Conservation (phyloP, 176 grass and related monocot species). For the Oryza rufipogon region DNA sequence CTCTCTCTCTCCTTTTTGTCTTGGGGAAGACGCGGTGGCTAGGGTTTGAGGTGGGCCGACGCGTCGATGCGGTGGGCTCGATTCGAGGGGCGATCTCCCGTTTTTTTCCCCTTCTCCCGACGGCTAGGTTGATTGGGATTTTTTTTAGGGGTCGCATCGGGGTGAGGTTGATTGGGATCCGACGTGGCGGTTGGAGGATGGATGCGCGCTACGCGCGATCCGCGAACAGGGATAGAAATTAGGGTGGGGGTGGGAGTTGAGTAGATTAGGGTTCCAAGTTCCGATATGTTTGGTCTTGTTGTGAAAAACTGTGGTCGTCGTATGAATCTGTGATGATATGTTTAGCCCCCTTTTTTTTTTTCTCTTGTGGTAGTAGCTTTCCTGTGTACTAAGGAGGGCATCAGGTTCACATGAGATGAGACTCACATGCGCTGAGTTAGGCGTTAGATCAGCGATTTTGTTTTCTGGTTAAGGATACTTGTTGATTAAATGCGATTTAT, state of each 20-base stretch:
- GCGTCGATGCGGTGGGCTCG: background rate
- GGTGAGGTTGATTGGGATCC: background rate
- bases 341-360: too few species aligned
- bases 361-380: too few species aligned
- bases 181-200: background rate
- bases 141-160: background rate
- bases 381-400: too few species aligned
- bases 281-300: background rate
- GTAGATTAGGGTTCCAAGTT: constrained; percentile 6
- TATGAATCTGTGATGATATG: too few species aligned
- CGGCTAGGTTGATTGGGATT: background rate
- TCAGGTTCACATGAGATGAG: background rate
- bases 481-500: background rate
- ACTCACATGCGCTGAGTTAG: background rate
- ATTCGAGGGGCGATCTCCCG: fast-evolving
- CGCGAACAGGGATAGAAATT: background rate
- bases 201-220: background rate
- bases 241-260: background rate
- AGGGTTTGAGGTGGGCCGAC: background rate
- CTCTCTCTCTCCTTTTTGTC: background rate
- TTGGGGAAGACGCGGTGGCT: background rate
- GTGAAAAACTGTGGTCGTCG: too few species aligned
- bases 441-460: background rate
- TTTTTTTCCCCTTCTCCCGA: too few species aligned
- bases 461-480: background rate